Conservation (phyloP, 331 rosid genomes). For the Spiraea crenata region DNA sequence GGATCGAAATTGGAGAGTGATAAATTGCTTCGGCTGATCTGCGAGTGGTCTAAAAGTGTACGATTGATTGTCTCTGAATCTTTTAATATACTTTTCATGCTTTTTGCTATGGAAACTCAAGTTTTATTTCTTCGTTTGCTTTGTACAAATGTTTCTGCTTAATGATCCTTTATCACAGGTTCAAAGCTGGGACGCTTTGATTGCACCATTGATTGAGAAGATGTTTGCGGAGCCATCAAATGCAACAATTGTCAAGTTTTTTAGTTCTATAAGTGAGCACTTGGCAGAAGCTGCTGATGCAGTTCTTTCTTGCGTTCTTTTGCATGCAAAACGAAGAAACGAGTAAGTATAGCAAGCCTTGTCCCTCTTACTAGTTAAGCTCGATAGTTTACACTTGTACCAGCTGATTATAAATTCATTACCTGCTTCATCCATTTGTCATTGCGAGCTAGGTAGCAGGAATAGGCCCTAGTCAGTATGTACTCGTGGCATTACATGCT, state of each 20-base stretch:
- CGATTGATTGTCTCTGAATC: slow-evolving; percentile 31
- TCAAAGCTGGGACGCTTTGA: slow-evolving; percentile 65
- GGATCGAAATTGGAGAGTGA: slow-evolving; percentile 69
- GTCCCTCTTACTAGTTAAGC: neutral
- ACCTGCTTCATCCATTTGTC: neutral
- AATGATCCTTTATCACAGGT: slow-evolving; percentile 48
- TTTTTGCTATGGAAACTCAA: neutral
- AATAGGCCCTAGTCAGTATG: too few species aligned
- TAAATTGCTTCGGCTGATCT: slow-evolving; percentile 66
- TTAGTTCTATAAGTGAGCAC: slow-evolving; percentile 68
- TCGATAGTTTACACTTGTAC: neutral
- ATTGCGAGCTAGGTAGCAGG: neutral
- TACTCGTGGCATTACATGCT: too few species aligned
- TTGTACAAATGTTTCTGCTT: slow-evolving; percentile 12
- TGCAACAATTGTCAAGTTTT: slow-evolving; percentile 64
- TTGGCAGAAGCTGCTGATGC: slow-evolving; percentile 65
- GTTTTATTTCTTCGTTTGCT: neutral
- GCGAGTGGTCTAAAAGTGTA: slow-evolving; percentile 93
- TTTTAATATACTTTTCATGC: neutral
- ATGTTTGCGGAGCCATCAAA: slow-evolving; percentile 92
- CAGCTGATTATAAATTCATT: neutral
- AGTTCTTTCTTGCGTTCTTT: slow-evolving; percentile 59
- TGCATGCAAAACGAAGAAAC: slow-evolving; percentile 52
- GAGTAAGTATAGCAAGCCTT: slow-evolving; percentile 45
- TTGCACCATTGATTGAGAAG: slow-evolving; percentile 79